phyloP scores from a whole-genome alignment of 768 basidiomycete genomes.

The Lyophyllum decastes region DNA sequence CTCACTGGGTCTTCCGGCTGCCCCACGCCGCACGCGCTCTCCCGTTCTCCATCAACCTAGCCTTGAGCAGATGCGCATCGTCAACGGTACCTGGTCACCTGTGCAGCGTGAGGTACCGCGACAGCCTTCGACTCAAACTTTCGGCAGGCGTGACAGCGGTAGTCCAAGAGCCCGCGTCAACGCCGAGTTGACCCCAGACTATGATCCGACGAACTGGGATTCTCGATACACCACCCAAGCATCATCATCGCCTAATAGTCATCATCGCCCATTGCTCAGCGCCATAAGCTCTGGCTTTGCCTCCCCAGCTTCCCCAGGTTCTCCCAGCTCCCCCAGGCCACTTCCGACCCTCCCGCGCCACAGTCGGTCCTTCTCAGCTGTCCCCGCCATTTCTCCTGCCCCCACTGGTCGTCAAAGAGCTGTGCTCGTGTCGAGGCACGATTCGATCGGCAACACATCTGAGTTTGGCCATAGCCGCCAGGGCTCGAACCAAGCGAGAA shows the following conservation, averaged over 20 bases:
- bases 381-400: slow-evolving; percentile 2
- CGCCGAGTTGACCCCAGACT: slow-evolving; percentile 12
- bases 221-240: slow-evolving; percentile 1
- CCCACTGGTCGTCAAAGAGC: slow-evolving; percentile 9
- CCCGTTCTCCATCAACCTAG: slow-evolving; percentile 20
- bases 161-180: neutral
- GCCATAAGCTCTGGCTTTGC: slow-evolving; percentile 5
- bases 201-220: slow-evolving; percentile 14
- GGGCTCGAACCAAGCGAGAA: neutral
- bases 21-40: slow-evolving; percentile 34
- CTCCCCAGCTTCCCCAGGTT: neutral
- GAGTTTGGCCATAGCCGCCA: neutral
- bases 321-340: slow-evolving; percentile 3
- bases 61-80: slow-evolving; percentile 4
- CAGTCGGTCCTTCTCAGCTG: slow-evolving; percentile 16
- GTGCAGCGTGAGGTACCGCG: neutral
- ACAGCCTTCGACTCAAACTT: slow-evolving; percentile 14
- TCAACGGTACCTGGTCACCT: slow-evolving; percentile 9
- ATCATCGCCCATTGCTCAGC: slow-evolving; percentile 5
- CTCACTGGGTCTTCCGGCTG: slow-evolving; percentile 35
- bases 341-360: slow-evolving; percentile 9
- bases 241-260: neutral
- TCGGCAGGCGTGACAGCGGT: slow-evolving; percentile 5
- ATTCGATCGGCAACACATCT: neutral
- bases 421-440: slow-evolving; percentile 7